Evolutionary conservation across 1,284 basidiomycete species (phyloP), one percentile per base, ranked within the genome.

Genomic region (Coniferiporia weirii): DNA sequence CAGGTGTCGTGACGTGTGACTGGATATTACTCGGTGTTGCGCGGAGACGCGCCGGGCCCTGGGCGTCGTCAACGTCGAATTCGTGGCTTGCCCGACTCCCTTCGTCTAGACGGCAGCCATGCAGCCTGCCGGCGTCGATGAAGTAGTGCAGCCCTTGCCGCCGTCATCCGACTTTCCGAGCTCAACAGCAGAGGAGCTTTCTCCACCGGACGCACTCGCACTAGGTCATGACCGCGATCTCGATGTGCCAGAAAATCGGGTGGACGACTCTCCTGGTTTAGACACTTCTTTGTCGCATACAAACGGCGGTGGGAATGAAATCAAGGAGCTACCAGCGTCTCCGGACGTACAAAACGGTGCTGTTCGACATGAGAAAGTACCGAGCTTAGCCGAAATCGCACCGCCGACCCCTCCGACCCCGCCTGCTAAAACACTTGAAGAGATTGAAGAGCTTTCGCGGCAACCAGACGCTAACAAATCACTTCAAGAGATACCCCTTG

Each of bases 401-500:
- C 47, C 43, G 6, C 57, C 57, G 20, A 56, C 47, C 10, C 58
- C 58, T 8, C 58, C 58, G n/a, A 60, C 58, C 15, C 54, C 57
- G 9, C 61, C 57, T n/a, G 40, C 54, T 22, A 56, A 59, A 35
- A 27, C 20, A 22, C 34, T 52, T 46, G 52, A 58, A 52, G 51
- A 60, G 20, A 12, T 40, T 38, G 12, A 27, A 36, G 46, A 38
- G 13, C 3, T 8, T 10, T 9, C 17, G 9, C 47, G 52, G 19
- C 15, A 52, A 34, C 50, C 50, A 19, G 52, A 32, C 47, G 32
- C 27, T 12, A 55, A 58, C 46, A 53, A 43, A 8, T 44, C 57
- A 15, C 48, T 56, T 53, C 61, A 59, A 34, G 61, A 62, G 13
- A 52, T 62, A 17, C 17, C 53, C 35, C 57, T 59, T 8, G 57